A percentile compares a stretch with the other conserved stretches of the same genome.
Evolutionary conservation across 305 asterid genomes (phyloP).

Genomic region (Plantago coronopus): DNA sequence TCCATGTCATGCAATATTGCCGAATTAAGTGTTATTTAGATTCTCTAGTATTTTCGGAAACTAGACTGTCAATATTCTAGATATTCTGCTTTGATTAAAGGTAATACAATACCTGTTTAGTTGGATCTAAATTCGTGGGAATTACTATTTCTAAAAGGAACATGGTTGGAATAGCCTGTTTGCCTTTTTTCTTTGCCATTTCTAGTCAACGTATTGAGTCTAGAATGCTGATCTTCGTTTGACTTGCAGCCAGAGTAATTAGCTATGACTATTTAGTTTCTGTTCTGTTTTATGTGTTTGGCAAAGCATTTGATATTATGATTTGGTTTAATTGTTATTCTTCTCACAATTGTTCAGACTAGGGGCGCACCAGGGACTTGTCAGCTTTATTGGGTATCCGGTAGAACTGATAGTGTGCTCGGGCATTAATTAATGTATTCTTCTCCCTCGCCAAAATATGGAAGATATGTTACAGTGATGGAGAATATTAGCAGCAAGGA

Average conservation of each 20-base stretch:
- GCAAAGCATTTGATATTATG: too few species aligned
- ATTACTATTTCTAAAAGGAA: too few species aligned
- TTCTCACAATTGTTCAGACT: neutral
- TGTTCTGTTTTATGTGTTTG: neutral
- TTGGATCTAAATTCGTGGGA: too few species aligned
- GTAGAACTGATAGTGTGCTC: neutral
- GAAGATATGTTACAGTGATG: neutral
- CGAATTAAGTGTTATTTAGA: too few species aligned
- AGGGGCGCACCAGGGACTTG: neutral
- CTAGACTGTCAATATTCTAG: neutral
- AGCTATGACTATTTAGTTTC: neutral
- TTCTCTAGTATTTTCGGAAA: too few species aligned
- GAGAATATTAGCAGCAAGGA: constrained; percentile 9
- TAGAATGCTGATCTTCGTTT: too few species aligned
- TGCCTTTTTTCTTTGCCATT: too few species aligned
- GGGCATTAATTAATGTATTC: constrained; percentile 1
- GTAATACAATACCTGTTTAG: too few species aligned
- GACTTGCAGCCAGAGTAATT: neutral
- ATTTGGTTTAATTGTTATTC: neutral
- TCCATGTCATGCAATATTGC: too few species aligned
- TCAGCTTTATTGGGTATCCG: too few species aligned
- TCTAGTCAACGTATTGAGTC: neutral
- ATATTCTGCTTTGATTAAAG: too few species aligned
- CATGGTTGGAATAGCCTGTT: too few species aligned
- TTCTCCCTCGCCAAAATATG: constrained; percentile 7